Percentiles rank a stretch among this genome's conserved stretches.
phyloP scores from a whole-genome alignment of 352 stramenopile species.

The Globisporangium cederbergense region DNA sequence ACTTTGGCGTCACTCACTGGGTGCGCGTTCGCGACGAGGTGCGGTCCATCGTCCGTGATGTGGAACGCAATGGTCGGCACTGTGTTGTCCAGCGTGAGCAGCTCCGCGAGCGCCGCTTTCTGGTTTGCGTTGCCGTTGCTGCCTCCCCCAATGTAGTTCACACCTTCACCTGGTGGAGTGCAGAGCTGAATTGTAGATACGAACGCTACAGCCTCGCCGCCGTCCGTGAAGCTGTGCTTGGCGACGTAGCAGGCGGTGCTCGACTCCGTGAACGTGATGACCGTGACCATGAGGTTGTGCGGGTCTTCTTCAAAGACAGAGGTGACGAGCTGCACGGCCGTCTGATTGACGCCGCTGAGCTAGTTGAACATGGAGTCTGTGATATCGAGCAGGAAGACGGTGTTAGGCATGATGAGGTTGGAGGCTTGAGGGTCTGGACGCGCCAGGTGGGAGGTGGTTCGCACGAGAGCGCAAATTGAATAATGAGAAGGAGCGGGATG shows the following conservation, averaged over 20 bases:
- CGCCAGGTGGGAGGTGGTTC: neutral
- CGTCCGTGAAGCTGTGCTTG: slow-evolving; percentile 54
- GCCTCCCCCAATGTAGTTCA: slow-evolving; percentile 33
- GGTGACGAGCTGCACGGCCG: slow-evolving; percentile 41
- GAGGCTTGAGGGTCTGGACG: too few species aligned
- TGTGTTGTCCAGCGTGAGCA: slow-evolving; percentile 41
- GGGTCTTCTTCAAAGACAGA: slow-evolving; percentile 44
- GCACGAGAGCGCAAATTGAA: neutral
- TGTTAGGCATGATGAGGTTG: slow-evolving; percentile 44
- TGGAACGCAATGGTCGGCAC: slow-evolving; percentile 65
- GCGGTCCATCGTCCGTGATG: slow-evolving; percentile 58
- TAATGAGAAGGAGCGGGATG: neutral
- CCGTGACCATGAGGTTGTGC: slow-evolving; percentile 52
- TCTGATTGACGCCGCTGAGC: slow-evolving; percentile 50
- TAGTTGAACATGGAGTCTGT: slow-evolving; percentile 62
- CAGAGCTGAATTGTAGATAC: slow-evolving; percentile 42
- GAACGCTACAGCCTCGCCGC: slow-evolving; percentile 31
- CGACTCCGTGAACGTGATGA: slow-evolving; percentile 71
- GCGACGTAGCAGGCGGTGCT: slow-evolving; percentile 49
- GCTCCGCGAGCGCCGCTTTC: slow-evolving; percentile 54
- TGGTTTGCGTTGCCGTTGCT: slow-evolving; percentile 67
- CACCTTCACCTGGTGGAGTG: slow-evolving; percentile 28
- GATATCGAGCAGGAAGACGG: slow-evolving; percentile 70
- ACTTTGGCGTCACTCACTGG: slow-evolving; percentile 33
- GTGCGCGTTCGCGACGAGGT: slow-evolving; percentile 32